Evolutionary conservation across 1,139 yeast species (phyloP).

Genomic region (Nakaseomyces uthaithaninus): DNA sequence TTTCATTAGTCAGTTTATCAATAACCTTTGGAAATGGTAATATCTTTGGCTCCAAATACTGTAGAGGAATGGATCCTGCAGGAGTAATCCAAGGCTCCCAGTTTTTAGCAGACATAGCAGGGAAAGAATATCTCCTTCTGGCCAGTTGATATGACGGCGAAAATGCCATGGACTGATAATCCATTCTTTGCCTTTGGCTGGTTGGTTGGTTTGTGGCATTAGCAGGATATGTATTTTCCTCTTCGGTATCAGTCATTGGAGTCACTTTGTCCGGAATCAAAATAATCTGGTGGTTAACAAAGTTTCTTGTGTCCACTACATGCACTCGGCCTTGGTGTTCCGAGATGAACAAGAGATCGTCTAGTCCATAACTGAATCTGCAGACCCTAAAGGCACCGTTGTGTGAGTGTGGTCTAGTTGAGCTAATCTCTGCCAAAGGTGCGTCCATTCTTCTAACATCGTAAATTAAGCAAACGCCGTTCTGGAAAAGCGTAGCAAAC

Average conservation of each 20-base stretch:
- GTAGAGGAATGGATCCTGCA: slow-evolving; percentile 25
- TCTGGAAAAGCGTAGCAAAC: slow-evolving; percentile 78
- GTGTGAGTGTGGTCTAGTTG: slow-evolving; percentile 47
- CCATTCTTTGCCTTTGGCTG: slow-evolving; percentile 3
- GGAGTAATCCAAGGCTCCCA: slow-evolving; percentile 27
- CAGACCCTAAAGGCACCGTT: slow-evolving; percentile 46
- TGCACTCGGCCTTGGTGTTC: slow-evolving; percentile 88
- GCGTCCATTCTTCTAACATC: slow-evolving; percentile 55
- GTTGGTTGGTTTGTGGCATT: slow-evolving; percentile 11
- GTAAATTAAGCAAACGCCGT: slow-evolving; percentile 68
- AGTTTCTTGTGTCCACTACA: slow-evolving; percentile 65
- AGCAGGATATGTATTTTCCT: slow-evolving; percentile 1
- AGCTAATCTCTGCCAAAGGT: slow-evolving; percentile 48
- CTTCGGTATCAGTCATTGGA: slow-evolving; percentile 2
- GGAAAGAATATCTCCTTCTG: slow-evolving; percentile 9
- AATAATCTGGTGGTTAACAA: slow-evolving; percentile 67
- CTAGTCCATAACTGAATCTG: slow-evolving; percentile 61
- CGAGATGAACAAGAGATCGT: slow-evolving; percentile 65
- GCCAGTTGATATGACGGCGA: slow-evolving; percentile 1
- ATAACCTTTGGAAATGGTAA: slow-evolving; percentile 29
- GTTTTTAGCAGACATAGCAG: slow-evolving; percentile 7
- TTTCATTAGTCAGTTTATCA: slow-evolving; percentile 18
- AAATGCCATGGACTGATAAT: slow-evolving; percentile 2
- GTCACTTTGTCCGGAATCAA: slow-evolving; percentile 40
- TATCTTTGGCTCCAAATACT: slow-evolving; percentile 27